These are phyloP conservation scores for Centrapalus pauciflorus DNA, from an alignment of 129 eudicot species.

Conservation along the genomic window DNA sequence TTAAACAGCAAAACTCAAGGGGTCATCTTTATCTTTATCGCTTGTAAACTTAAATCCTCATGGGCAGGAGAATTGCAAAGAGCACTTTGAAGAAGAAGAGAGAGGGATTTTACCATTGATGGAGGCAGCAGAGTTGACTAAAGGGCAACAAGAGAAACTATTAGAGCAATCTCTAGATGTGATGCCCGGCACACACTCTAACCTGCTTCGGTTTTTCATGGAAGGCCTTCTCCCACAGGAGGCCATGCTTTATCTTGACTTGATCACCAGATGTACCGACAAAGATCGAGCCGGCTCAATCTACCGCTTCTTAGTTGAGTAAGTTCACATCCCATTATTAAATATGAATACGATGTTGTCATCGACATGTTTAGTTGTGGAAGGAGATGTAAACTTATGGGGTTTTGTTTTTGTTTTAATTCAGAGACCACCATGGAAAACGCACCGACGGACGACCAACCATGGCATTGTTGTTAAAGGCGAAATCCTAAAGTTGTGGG, in stretches of 20 bases:
- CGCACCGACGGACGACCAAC: slow-evolving; percentile 23
- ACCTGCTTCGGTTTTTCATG: slow-evolving; percentile 72
- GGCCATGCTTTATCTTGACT: slow-evolving; percentile 69
- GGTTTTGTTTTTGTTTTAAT: slow-evolving; percentile 10
- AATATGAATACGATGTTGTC: too few species aligned
- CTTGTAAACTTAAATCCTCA: too few species aligned
- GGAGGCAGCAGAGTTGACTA: slow-evolving; percentile 76
- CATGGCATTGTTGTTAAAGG: slow-evolving; percentile 30
- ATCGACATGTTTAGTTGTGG: neutral
- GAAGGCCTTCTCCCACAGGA: slow-evolving; percentile 89
- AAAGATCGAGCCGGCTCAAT: slow-evolving; percentile 49
- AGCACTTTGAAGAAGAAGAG: slow-evolving; percentile 89
- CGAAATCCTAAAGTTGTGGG: slow-evolving; percentile 19
- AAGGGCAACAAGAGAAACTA: slow-evolving; percentile 47
- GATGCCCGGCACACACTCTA: slow-evolving; percentile 82
- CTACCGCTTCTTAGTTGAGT: slow-evolving; percentile 61
- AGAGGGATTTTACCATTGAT: slow-evolving; percentile 59
- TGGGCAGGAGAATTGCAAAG: slow-evolving; percentile 60
- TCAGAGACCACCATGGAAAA: slow-evolving; percentile 29
- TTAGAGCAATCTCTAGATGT: slow-evolving; percentile 65
- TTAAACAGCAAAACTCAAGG: too few species aligned
- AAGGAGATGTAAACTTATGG: neutral
- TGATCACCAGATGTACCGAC: slow-evolving; percentile 46
- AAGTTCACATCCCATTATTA: neutral
- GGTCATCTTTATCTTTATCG: too few species aligned